Conservation (phyloP, 352 stramenopile genomes). For the Saprolegnia parasitica region DNA sequence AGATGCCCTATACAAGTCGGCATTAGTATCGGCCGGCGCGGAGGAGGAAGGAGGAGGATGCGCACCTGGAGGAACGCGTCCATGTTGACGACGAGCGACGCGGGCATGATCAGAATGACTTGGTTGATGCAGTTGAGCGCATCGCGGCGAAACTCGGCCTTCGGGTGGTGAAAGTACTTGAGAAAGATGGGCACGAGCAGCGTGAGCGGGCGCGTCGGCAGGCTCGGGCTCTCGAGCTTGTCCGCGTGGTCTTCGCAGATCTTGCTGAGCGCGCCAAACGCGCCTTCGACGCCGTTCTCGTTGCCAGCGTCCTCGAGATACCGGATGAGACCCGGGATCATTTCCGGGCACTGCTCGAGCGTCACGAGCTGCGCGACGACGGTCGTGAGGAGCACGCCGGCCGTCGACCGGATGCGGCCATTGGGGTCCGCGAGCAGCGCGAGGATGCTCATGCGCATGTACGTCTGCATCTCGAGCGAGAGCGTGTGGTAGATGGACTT, state of each 20-base stretch:
- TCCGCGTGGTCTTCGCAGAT: slow-evolving; percentile 87
- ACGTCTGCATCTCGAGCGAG: slow-evolving; percentile 60
- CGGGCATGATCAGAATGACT: slow-evolving; percentile 84
- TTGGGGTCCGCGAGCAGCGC: slow-evolving; percentile 54
- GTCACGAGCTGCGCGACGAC: slow-evolving; percentile 86
- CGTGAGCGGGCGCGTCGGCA: slow-evolving; percentile 76
- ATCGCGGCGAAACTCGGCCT: slow-evolving; percentile 68
- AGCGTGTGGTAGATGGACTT: slow-evolving; percentile 63
- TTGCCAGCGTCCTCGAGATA: slow-evolving; percentile 62
- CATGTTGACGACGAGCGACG: slow-evolving; percentile 87
- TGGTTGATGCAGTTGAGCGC: slow-evolving; percentile 88
- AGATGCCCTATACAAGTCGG: too few relatives aligned
- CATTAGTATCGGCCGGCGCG: too few relatives aligned
- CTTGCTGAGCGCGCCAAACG: slow-evolving; percentile 83
- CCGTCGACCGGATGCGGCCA: slow-evolving; percentile 69
- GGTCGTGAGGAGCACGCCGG: slow-evolving; percentile 73
- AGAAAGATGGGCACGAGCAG: slow-evolving; percentile 83
- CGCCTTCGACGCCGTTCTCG: slow-evolving; percentile 62
- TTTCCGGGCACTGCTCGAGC: slow-evolving; percentile 83
- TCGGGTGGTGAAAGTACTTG: slow-evolving; percentile 85
- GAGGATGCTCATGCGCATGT: slow-evolving; percentile 74
- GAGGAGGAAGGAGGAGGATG: too few relatives aligned
- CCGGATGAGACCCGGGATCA: slow-evolving; percentile 65
- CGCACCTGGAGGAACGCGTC: slow-evolving; percentile 69
- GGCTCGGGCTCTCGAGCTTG: slow-evolving; percentile 80